Evolutionary conservation across 1,284 basidiomycete genomes (phyloP).

Genomic region (Moesziomyces globuligerus): DNA sequence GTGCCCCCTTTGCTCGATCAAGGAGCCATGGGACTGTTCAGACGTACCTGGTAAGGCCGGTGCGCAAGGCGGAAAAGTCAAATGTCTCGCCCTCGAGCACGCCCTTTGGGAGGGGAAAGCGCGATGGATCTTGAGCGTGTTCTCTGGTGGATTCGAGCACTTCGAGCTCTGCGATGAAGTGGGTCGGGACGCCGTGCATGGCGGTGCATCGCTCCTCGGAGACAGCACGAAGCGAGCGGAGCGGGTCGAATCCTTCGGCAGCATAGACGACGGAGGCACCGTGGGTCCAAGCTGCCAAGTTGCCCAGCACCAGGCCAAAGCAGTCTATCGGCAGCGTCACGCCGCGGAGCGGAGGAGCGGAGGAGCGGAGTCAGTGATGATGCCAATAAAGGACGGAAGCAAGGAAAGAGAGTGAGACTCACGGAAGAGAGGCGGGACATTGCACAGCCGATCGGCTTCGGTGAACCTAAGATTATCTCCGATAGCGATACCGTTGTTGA

Average conservation of each 20-base stretch:
- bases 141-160: constrained; percentile 73
- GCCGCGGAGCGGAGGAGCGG: neutral
- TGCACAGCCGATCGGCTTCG: constrained; percentile 41
- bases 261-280: constrained; percentile 80
- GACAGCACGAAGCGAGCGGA: constrained; percentile 76
- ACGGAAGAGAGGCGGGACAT: constrained; percentile 57
- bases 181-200: constrained; percentile 84
- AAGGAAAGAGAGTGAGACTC: constrained; percentile 3
- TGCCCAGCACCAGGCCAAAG: constrained; percentile 84
- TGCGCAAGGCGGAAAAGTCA: constrained; percentile 69
- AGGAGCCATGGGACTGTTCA: too few relatives aligned
- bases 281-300: constrained; percentile 81
- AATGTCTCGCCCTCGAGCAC: constrained; percentile 39
- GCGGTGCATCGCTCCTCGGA: constrained; percentile 77
- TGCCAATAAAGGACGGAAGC: too few relatives aligned
- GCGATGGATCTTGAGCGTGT: constrained; percentile 19
- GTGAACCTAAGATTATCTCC: constrained; percentile 75
- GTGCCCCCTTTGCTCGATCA: neutral
- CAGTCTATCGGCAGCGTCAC: constrained; percentile 71
- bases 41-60: constrained; percentile 74
- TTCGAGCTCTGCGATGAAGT: constrained; percentile 74
- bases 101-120: constrained; percentile 24
- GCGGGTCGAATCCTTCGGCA: constrained; percentile 75
- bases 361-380: neutral
- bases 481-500: constrained; percentile 81